Percentiles rank a stretch among this genome's conserved stretches.
Evolutionary conservation across 208 protist genomes (phyloP).

Genomic region (Acanthamoeba triangularis): DNA sequence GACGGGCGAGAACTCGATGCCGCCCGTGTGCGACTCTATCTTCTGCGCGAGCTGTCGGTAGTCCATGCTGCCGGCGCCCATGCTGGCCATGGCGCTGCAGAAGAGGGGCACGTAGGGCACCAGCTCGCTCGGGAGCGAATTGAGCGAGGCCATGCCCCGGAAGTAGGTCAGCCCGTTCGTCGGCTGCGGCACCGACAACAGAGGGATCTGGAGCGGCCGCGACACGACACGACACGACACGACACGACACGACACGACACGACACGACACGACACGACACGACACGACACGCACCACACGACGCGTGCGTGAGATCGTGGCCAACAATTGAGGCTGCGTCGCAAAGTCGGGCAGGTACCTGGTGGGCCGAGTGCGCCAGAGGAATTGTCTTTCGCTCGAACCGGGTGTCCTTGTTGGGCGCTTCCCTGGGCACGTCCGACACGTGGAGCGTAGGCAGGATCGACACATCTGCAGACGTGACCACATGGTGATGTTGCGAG

Average conservation of each 20-base stretch:
- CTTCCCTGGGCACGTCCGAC: constrained; percentile 58
- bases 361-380: neutral
- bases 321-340: too few relatives aligned
- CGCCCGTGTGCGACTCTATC: constrained; percentile 75
- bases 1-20: constrained; percentile 69
- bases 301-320: too few relatives aligned
- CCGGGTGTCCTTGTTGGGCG: constrained; percentile 47
- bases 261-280: too few relatives aligned
- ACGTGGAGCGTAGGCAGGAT: constrained; percentile 63
- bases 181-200: constrained; percentile 67
- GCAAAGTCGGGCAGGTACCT: neutral
- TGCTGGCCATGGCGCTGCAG: constrained; percentile 57
- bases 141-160: neutral
- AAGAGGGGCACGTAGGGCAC: constrained; percentile 75
- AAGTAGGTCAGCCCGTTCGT: constrained; percentile 78
- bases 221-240: too few relatives aligned
- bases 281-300: neutral
- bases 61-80: constrained; percentile 74
- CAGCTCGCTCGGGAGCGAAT: constrained; percentile 56
- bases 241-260: too few relatives aligned
- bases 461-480: constrained; percentile 24
- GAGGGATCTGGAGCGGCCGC: neutral
- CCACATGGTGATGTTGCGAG: too few relatives aligned
- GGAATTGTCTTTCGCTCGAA: constrained; percentile 45
- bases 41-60: constrained; percentile 69